Evolutionary conservation across 2,329 filamentous ascomycete genomes (phyloP).

Genomic region (Colletotrichum siamense): DNA sequence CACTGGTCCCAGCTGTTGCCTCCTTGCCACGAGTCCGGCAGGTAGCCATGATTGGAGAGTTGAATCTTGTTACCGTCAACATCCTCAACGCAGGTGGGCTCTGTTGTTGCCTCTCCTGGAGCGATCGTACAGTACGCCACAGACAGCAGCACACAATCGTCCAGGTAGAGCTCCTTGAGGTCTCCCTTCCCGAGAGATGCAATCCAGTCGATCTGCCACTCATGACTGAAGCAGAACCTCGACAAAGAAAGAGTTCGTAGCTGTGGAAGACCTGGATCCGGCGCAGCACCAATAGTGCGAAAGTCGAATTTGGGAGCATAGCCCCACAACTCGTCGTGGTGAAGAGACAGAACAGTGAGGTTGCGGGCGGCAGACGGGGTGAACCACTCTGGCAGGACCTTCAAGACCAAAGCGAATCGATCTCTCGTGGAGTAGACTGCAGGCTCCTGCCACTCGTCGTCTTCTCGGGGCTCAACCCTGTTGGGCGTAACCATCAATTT

Average conservation of each 20-base stretch:
- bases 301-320: constrained; percentile 45
- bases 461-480: neutral
- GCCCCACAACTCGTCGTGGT: constrained; percentile 40
- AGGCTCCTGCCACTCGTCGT: neutral
- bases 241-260: constrained; percentile 45
- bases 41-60: neutral
- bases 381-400: constrained; percentile 29
- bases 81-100: neutral
- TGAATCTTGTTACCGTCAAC: neutral
- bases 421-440: neutral
- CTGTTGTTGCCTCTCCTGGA: neutral
- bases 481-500: neutral
- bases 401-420: constrained; percentile 13
- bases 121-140: neutral
- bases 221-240: constrained; percentile 45
- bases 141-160: constrained; percentile 36
- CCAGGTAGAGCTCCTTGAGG: constrained; percentile 45
- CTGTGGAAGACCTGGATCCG: constrained; percentile 33
- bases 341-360: constrained; percentile 43
- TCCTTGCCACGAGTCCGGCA: neutral
- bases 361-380: constrained; percentile 15
- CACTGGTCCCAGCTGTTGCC: neutral
- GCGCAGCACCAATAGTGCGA: neutral
- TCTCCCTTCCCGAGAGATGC: constrained; percentile 40
- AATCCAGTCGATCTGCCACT: constrained; percentile 54